phyloP scores from a whole-genome alignment of 2,329 filamentous ascomycete genomes.

The Sclerotinia subarctica region DNA sequence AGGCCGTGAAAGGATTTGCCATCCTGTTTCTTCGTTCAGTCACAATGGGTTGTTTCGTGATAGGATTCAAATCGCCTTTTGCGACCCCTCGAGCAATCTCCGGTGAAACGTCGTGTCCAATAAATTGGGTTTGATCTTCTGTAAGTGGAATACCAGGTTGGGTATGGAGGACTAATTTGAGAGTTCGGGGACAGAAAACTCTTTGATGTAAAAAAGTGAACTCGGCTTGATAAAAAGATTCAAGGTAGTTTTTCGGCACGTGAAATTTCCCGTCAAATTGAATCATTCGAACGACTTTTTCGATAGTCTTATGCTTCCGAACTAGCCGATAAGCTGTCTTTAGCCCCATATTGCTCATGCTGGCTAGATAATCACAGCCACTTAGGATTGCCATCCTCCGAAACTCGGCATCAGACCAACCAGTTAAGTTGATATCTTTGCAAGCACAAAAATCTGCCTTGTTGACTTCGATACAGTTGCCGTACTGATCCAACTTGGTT shows the following conservation, averaged over 20 bases:
- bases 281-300: conserved; percentile 75
- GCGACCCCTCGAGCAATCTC: conserved; percentile 72
- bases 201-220: conserved; percentile 91
- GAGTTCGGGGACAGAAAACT: conserved; percentile 77
- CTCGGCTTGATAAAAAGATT: conserved; percentile 81
- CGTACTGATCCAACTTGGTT: conserved; percentile 92
- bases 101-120: conserved; percentile 70
- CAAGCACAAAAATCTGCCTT: conserved; percentile 85
- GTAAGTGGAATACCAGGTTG: conserved; percentile 60
- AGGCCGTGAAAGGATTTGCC: conserved; percentile 25
- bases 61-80: conserved; percentile 79
- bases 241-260: conserved; percentile 77
- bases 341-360: conserved; percentile 79
- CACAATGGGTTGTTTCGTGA: conserved; percentile 65
- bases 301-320: conserved; percentile 83
- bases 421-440: conserved; percentile 81
- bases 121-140: conserved; percentile 71
- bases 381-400: conserved; percentile 94
- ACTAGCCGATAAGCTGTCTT: conserved; percentile 92
- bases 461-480: conserved; percentile 88
- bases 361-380: conserved; percentile 91
- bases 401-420: conserved; percentile 90
- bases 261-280: conserved; percentile 85
- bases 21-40: conserved; percentile 30
- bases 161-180: conserved; percentile 72